Percentiles rank a stretch among this genome's conserved stretches.
phyloP scores from a whole-genome alignment of 805 yeast species.

The Wickerhamia fluorescens region DNA sequence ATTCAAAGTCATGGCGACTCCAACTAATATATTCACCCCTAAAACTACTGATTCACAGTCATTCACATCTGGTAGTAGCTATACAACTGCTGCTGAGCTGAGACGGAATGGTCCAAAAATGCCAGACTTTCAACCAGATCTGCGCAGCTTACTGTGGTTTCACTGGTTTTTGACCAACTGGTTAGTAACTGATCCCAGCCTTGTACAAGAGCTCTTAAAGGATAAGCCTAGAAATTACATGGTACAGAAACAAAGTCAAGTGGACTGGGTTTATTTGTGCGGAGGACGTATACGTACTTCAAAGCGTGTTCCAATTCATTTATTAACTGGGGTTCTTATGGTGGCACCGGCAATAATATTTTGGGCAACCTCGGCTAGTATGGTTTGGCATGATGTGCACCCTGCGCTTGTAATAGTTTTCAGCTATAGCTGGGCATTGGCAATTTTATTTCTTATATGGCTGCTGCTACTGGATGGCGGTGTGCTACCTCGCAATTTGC shows the following conservation, averaged over 20 bases:
- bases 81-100: too few species aligned
- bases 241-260: constrained; percentile 23
- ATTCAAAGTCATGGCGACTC: too few species aligned
- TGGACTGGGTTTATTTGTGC: constrained; percentile 42
- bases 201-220: constrained; percentile 2
- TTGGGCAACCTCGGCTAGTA: constrained; percentile 36
- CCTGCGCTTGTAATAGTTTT: constrained; percentile 53
- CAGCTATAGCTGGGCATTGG: constrained; percentile 49
- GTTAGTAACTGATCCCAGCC: constrained; percentile 19
- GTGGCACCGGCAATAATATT: constrained; percentile 48
- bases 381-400: constrained; percentile 51
- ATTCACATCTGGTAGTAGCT: too few species aligned
- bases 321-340: constrained; percentile 22
- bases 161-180: constrained; percentile 15
- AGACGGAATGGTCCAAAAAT: too few species aligned
- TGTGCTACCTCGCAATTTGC: constrained; percentile 57
- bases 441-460: constrained; percentile 41
- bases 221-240: constrained; percentile 46
- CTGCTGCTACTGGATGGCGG: constrained; percentile 69
- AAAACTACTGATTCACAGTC: too few species aligned
- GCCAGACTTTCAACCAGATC: too few species aligned
- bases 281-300: constrained; percentile 59
- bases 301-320: constrained; percentile 25
- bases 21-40: too few species aligned
- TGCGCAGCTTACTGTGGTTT: too few species aligned